Percentiles rank a stretch among this genome's conserved stretches.
Conservation (phyloP, 2,329 filamentous ascomycete species). For the Elsinoe arachidis region DNA sequence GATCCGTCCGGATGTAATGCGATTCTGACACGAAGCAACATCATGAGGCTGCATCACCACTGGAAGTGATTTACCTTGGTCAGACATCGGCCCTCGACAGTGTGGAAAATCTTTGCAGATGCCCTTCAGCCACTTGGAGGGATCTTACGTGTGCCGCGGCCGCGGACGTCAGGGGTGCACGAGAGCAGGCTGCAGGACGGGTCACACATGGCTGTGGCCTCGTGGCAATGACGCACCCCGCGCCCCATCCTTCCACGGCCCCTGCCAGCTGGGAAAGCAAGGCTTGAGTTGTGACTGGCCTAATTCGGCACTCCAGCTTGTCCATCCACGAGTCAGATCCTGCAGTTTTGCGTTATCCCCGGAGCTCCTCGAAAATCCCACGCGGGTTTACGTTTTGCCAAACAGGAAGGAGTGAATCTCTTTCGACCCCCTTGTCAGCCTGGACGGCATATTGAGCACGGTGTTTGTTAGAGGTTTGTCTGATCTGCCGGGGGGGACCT, state of each 20-base stretch:
- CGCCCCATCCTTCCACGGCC: neutral
- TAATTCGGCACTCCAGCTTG: neutral
- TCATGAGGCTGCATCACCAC: neutral
- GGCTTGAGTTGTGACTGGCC: neutral
- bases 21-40: neutral
- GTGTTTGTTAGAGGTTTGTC: neutral
- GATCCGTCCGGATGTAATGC: neutral
- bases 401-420: neutral
- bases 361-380: neutral
- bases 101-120: neutral
- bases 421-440: neutral
- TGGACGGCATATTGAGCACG: neutral
- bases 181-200: neutral
- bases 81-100: neutral
- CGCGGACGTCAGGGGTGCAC: neutral
- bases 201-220: neutral
- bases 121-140: neutral
- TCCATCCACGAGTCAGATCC: neutral
- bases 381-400: neutral
- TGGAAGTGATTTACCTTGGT: neutral
- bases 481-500: conserved; percentile 8
- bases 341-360: conserved; percentile 3
- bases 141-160: conserved; percentile 5
- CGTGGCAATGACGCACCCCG: conserved; percentile 14
- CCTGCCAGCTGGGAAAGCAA: neutral